Conservation (phyloP, 345 rosid genomes). For the Draba incana region DNA sequence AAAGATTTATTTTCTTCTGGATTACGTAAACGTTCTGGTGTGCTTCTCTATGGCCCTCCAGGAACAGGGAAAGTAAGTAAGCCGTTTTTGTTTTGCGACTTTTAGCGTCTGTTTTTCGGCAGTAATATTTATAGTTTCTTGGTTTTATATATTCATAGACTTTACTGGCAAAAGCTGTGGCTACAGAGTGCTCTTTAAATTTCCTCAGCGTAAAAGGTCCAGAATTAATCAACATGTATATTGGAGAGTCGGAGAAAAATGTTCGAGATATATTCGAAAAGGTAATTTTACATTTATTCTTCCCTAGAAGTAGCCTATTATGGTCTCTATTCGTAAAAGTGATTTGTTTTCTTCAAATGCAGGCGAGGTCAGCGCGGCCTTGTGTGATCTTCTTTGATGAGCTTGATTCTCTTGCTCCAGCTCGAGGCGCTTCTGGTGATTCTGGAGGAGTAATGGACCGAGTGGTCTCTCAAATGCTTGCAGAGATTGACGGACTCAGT, state of each 20-base stretch:
- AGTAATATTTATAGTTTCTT: slow-evolving; percentile 27
- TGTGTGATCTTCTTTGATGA: slow-evolving; percentile 98
- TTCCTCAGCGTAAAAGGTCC: slow-evolving; percentile 98
- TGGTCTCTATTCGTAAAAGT: background rate
- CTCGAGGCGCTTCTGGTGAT: slow-evolving; percentile 98
- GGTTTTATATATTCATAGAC: slow-evolving; percentile 55
- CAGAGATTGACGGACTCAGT: slow-evolving; percentile 94
- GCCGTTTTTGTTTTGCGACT: slow-evolving; percentile 3
- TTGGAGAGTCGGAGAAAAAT: slow-evolving; percentile 98
- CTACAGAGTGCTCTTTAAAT: slow-evolving; percentile 94
- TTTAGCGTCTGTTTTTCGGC: slow-evolving; percentile 9
- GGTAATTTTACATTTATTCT: slow-evolving; percentile 46
- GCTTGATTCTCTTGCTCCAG: slow-evolving; percentile 99
- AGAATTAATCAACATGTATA: slow-evolving; percentile 97
- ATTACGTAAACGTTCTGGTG: slow-evolving; percentile 96
- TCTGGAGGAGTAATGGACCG: slow-evolving; percentile 99
- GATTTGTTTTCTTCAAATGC: slow-evolving; percentile 29
- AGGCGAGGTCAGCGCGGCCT: slow-evolving; percentile 97
- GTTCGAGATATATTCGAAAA: slow-evolving; percentile 94
- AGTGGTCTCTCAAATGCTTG: slow-evolving; percentile 99
- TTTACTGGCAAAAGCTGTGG: slow-evolving; percentile 96
- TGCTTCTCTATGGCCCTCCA: slow-evolving; percentile 97
- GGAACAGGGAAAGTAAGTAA: slow-evolving; percentile 97
- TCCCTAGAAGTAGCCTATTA: background rate
- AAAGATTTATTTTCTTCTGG: slow-evolving; percentile 95